Percentiles rank a stretch among this genome's conserved stretches.
phyloP scores from a whole-genome alignment of 441 rosid genomes.

The Croton setiger region DNA sequence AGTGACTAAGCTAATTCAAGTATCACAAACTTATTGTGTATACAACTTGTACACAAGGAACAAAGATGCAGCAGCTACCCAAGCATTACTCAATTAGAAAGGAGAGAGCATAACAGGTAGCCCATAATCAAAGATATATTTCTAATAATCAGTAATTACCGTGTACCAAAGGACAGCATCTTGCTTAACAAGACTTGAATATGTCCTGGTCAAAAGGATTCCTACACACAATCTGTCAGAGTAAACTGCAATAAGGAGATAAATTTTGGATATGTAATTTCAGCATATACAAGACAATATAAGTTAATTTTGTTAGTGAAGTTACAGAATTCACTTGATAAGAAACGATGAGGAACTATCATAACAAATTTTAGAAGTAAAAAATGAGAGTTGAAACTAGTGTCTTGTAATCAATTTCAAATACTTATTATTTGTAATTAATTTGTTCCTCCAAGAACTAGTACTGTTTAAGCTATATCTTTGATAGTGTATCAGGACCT shows the following conservation, averaged over 20 bases:
- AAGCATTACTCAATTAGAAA: neutral
- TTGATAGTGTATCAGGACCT: neutral
- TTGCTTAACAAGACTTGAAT: conserved; percentile 27
- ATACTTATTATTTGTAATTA: neutral
- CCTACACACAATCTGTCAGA: conserved; percentile 27
- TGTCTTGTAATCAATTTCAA: neutral
- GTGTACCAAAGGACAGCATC: conserved; percentile 35
- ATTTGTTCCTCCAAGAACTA: neutral
- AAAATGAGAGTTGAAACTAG: neutral
- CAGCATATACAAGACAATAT: neutral
- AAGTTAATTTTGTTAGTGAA: conserved; percentile 1
- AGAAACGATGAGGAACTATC: neutral
- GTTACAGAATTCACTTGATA: neutral
- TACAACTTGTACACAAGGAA: neutral
- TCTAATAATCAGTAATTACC: conserved; percentile 27
- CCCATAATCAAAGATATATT: conserved; percentile 19
- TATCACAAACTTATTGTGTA: neutral
- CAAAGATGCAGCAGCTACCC: conserved; percentile 5
- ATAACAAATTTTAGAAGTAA: neutral
- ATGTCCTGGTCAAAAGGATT: conserved; percentile 29
- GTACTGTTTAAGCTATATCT: neutral
- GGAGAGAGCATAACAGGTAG: conserved; percentile 14
- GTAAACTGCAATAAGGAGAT: conserved; percentile 19
- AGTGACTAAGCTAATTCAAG: conserved; percentile 12
- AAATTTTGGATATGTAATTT: neutral